Percentiles rank a stretch among this genome's conserved stretches.
Evolutionary conservation across 345 rosid genomes (phyloP).

Genomic region (Eucalyptus fibrosa): DNA sequence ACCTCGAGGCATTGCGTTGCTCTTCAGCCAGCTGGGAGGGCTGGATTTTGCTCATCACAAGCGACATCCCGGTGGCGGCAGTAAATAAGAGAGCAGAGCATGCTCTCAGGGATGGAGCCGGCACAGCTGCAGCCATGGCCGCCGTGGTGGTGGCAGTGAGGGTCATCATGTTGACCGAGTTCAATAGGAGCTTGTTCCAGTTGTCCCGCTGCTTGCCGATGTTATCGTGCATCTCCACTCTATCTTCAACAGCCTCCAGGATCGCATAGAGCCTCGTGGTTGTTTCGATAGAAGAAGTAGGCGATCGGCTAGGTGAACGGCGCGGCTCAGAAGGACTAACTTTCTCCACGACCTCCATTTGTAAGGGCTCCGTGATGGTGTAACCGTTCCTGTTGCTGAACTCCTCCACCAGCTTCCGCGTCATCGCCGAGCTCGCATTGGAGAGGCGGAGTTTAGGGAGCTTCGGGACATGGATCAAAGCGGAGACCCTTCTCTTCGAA

Average conservation of each 20-base stretch:
- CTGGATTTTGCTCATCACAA: constrained; percentile 23
- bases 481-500: background rate
- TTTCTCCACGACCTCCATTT: background rate
- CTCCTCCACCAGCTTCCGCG: background rate
- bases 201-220: constrained; percentile 50
- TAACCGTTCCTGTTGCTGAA: background rate
- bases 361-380: background rate
- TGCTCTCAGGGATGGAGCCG: background rate
- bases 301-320: background rate
- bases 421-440: background rate
- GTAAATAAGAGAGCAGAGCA: constrained; percentile 10
- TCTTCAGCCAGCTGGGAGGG: constrained; percentile 34
- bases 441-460: background rate
- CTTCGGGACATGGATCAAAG: background rate
- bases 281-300: background rate
- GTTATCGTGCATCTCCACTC: constrained; percentile 65
- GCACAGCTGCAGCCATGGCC: background rate
- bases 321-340: background rate
- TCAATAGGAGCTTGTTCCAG: constrained; percentile 54
- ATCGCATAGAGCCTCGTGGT: constrained; percentile 16
- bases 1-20: constrained; percentile 16
- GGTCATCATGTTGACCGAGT: constrained; percentile 56
- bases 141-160: constrained; percentile 32
- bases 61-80: constrained; percentile 17
- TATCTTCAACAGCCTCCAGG: constrained; percentile 44